These are phyloP conservation scores for Verticillium albo-atrum DNA, from an alignment of 2,329 filamentous ascomycete genomes.

Conservation along the genomic window DNA sequence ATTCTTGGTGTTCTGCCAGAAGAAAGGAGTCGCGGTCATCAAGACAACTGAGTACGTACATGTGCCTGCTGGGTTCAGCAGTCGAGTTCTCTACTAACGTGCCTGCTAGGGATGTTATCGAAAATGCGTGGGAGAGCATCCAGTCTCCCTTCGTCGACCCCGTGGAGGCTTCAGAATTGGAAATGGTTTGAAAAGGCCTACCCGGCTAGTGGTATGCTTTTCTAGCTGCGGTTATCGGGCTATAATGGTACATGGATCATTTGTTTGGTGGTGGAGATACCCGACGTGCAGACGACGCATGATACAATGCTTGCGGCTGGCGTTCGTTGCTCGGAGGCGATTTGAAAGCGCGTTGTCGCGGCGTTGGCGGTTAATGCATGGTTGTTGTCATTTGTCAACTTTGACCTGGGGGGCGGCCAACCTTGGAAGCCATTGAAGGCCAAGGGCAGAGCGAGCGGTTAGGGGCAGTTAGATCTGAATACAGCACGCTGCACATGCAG, in stretches of 20 bases:
- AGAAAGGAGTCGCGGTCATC: constrained; percentile 35
- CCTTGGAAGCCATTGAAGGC: no score
- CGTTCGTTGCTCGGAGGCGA: not conserved
- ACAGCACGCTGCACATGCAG: not conserved
- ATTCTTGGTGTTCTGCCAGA: constrained; percentile 43
- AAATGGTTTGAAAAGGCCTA: not conserved
- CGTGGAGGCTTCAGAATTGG: not conserved
- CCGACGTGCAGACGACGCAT: not conserved
- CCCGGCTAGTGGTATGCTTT: not conserved
- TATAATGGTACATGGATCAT: not conserved
- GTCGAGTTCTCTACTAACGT: not conserved
- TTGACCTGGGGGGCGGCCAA: not conserved
- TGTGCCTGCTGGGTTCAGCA: not conserved
- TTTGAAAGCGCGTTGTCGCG: not conserved
- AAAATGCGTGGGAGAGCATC: constrained; percentile 43
- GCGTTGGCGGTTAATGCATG: not conserved
- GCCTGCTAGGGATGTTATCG: constrained; percentile 19
- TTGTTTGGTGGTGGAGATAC: not conserved
- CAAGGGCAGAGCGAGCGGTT: not conserved
- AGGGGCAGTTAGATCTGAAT: not conserved
- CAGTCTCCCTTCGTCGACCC: constrained; percentile 17
- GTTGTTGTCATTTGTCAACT: not conserved
- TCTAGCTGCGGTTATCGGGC: not conserved
- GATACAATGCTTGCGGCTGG: not conserved
- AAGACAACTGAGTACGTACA: constrained; percentile 35